Conservation (phyloP, 345 rosid genomes). For the Boechera stricta region DNA sequence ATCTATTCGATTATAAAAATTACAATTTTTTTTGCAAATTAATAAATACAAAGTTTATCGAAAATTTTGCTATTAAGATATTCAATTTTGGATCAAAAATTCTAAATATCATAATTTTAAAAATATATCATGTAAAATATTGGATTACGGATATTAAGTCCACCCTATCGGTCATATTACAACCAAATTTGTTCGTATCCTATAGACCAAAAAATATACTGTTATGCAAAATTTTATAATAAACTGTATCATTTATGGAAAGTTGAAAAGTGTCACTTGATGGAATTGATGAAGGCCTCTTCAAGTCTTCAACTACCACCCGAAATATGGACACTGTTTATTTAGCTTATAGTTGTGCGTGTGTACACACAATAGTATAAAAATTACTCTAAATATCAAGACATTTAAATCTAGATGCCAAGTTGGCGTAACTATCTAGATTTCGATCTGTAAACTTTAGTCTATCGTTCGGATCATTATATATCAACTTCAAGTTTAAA, state of each 20-base stretch:
- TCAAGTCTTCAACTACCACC: constrained; percentile 46
- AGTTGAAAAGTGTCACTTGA: constrained; percentile 28
- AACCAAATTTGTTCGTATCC: background rate
- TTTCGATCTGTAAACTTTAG: background rate
- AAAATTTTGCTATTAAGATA: background rate
- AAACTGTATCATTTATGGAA: constrained; percentile 22
- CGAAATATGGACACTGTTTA: constrained; percentile 21
- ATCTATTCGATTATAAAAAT: no score
- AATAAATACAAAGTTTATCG: background rate
- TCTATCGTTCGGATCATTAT: background rate
- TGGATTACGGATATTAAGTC: background rate
- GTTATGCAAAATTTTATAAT: constrained; percentile 12
- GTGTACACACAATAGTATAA: background rate
- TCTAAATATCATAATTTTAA: background rate
- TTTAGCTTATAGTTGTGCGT: background rate
- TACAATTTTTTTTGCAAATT: no score
- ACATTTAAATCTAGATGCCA: background rate
- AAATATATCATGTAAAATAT: background rate
- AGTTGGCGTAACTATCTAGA: background rate
- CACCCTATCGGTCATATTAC: background rate
- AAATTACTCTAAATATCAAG: background rate
- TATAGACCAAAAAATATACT: background rate
- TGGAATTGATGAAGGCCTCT: constrained; percentile 34
- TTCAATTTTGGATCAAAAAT: background rate
- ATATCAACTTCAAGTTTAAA: background rate